A percentile compares a stretch with the other conserved stretches of the same genome.
Evolutionary conservation across 176 grass and related monocot species (phyloP).

Genomic region (Panicum miliaceum): DNA sequence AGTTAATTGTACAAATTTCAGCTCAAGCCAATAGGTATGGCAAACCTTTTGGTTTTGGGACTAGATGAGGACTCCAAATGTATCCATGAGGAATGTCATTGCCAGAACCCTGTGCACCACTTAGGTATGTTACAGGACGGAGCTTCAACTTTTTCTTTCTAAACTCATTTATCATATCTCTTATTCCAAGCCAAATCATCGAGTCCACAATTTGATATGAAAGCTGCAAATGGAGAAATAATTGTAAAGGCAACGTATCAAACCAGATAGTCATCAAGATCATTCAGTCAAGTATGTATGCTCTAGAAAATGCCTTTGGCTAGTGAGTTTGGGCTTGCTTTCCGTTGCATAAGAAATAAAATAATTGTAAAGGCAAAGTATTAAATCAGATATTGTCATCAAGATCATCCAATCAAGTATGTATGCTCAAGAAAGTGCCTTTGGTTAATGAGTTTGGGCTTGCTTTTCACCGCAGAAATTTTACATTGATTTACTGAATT

Average conservation of each 20-base stretch:
- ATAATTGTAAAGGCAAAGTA: constrained; percentile 1
- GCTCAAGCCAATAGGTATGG: constrained; percentile 17
- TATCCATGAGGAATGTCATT: constrained; percentile 90
- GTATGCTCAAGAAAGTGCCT: constrained; percentile 25
- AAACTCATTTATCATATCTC: constrained; percentile 99
- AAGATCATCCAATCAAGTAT: constrained; percentile 21
- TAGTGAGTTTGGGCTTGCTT: no score
- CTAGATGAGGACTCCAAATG: constrained; percentile 96
- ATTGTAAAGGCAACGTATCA: constrained; percentile 27
- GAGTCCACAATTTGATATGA: constrained; percentile 96
- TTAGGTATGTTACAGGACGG: constrained; percentile 90
- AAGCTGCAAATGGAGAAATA: constrained; percentile 59
- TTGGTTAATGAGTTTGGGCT: background rate
- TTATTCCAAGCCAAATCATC: constrained; percentile 99
- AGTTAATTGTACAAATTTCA: constrained; percentile 46
- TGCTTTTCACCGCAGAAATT: constrained; percentile 11
- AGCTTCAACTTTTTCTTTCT: constrained; percentile 95
- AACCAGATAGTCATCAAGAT: background rate
- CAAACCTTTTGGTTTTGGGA: constrained; percentile 96
- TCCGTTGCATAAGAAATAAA: no score
- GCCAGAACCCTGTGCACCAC: constrained; percentile 76
- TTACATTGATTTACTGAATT: no score
- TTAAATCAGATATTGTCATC: constrained; percentile 19
- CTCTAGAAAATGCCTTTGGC: background rate
- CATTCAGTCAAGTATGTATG: background rate